Percentiles rank a stretch among this genome's conserved stretches.
Evolutionary conservation across 148 eudicot genomes (phyloP).

Genomic region (Amaranthus cruentus): DNA sequence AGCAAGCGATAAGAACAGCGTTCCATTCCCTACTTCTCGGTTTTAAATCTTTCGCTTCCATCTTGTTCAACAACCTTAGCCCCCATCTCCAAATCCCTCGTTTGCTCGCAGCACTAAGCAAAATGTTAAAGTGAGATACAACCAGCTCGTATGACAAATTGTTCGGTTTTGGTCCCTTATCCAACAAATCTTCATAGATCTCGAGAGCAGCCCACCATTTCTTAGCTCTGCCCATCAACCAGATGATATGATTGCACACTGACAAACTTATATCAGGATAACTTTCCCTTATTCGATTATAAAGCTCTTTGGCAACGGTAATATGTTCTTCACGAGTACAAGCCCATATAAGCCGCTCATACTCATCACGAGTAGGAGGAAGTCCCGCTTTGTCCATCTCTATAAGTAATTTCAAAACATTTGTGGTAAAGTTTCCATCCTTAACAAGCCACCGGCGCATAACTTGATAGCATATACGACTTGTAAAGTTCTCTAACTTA

Average conservation of each 20-base stretch:
- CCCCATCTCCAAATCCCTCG: constrained; percentile 96
- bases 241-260: constrained; percentile 85
- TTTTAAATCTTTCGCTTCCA: constrained; percentile 85
- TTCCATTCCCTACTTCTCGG: constrained; percentile 86
- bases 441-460: constrained; percentile 83
- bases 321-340: constrained; percentile 81
- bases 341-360: constrained; percentile 86
- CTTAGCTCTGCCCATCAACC: constrained; percentile 91
- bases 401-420: constrained; percentile 55
- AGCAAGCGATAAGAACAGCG: constrained; percentile 88
- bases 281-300: constrained; percentile 62
- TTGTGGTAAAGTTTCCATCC: constrained; percentile 44
- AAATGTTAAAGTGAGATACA: constrained; percentile 69
- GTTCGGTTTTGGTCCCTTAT: constrained; percentile 82
- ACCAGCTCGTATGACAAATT: constrained; percentile 71
- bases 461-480: constrained; percentile 81
- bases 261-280: constrained; percentile 69
- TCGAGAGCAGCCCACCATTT: constrained; percentile 99
- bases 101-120: constrained; percentile 67
- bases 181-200: constrained; percentile 82
- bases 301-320: constrained; percentile 69
- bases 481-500: constrained; percentile 56
- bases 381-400: constrained; percentile 72
- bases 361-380: constrained; percentile 42
- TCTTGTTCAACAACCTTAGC: constrained; percentile 66